A percentile compares a stretch with the other conserved stretches of the same genome.
These are phyloP conservation scores for Curvularia spicifera DNA, from an alignment of 2,329 filamentous ascomycete genomes.

Conservation along the genomic window DNA sequence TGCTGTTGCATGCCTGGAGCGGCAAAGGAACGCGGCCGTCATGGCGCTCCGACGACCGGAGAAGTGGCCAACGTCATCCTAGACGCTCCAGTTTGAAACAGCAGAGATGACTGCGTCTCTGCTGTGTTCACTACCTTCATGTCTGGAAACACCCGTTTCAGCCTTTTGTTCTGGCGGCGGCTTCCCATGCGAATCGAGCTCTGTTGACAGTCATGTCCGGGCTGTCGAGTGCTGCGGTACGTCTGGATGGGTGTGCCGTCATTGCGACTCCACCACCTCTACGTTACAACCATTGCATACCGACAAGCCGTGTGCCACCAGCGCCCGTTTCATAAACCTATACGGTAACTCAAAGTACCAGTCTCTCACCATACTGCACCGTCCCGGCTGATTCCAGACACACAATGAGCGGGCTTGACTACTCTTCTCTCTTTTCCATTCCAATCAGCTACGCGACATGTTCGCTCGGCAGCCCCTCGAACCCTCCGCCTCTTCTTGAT, in stretches of 20 bases:
- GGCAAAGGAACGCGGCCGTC: background rate
- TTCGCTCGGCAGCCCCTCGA: slow-evolving; percentile 58
- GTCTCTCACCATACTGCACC: background rate
- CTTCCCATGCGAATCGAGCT: background rate
- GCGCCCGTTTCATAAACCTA: slow-evolving; percentile 4
- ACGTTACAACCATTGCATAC: slow-evolving; percentile 35
- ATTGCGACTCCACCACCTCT: slow-evolving; percentile 24
- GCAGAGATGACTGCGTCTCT: background rate
- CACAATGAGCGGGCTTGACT: slow-evolving; percentile 45
- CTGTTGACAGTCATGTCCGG: background rate
- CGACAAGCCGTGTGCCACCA: slow-evolving; percentile 12
- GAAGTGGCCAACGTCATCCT: background rate
- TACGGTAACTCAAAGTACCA: background rate
- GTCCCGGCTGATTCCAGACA: background rate
- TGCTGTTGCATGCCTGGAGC: background rate
- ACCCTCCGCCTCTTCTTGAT: slow-evolving; percentile 59
- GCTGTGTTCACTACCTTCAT: background rate
- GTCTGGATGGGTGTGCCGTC: slow-evolving; percentile 11
- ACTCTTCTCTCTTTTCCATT: slow-evolving; percentile 48
- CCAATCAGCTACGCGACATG: slow-evolving; percentile 63
- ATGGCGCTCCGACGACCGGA: background rate
- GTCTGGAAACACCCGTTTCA: background rate
- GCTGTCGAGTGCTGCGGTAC: background rate
- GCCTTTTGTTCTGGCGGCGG: background rate
- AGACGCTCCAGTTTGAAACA: background rate